phyloP scores from a whole-genome alignment of 2,329 filamentous ascomycete genomes.

The Ramularia endophylla region DNA sequence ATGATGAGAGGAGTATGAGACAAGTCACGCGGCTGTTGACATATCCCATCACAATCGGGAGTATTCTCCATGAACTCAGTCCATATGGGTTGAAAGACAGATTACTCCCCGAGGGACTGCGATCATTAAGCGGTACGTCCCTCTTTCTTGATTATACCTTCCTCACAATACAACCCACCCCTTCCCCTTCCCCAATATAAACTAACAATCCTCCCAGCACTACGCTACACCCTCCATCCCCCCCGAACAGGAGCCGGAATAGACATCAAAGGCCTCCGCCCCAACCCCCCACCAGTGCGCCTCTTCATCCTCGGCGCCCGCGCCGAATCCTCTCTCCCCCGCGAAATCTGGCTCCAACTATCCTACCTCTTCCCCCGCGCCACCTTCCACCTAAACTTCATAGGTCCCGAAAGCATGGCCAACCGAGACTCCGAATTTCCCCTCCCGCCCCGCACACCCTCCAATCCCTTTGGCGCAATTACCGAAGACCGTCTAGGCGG shows the following conservation, averaged over 20 bases:
- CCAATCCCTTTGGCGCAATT: constrained; percentile 89
- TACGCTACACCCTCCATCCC: constrained; percentile 91
- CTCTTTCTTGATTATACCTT: background rate
- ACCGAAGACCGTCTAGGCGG: constrained; percentile 85
- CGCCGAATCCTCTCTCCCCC: constrained; percentile 92
- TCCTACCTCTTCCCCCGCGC: constrained; percentile 91
- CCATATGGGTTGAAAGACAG: constrained; percentile 80
- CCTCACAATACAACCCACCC: background rate
- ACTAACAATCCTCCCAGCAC: constrained; percentile 49
- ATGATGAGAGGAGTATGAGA: constrained; percentile 82
- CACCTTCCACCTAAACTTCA: constrained; percentile 87
- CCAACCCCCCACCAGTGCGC: constrained; percentile 80
- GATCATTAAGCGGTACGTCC: constrained; percentile 80
- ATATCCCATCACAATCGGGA: constrained; percentile 87
- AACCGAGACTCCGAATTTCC: constrained; percentile 93
- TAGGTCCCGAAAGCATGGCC: constrained; percentile 92
- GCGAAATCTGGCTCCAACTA: constrained; percentile 89
- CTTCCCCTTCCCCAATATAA: constrained; percentile 9
- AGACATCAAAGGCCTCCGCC: constrained; percentile 70
- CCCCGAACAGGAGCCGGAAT: constrained; percentile 69
- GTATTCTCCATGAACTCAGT: constrained; percentile 87
- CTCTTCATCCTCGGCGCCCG: constrained; percentile 91
- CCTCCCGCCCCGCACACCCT: constrained; percentile 73
- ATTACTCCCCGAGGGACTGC: constrained; percentile 80
- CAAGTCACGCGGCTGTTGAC: constrained; percentile 91